Conservation (phyloP, 345 rosid species). For the Gossypioides kirkii region DNA sequence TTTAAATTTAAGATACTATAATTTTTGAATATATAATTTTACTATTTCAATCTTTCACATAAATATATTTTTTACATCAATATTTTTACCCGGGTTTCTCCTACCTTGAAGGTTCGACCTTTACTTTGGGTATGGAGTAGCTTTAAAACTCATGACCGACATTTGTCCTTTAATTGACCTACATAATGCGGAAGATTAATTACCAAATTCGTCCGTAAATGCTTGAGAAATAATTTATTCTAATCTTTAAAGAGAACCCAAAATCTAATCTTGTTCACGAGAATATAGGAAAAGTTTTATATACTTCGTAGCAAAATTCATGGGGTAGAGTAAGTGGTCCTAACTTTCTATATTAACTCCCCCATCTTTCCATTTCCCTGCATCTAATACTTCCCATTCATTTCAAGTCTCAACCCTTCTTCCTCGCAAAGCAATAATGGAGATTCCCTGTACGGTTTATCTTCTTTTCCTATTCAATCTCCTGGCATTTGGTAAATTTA, state of each 20-base stretch:
- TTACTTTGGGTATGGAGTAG: too few species aligned
- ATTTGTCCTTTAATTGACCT: too few species aligned
- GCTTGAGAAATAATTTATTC: too few species aligned
- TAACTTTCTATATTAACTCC: slow-evolving; percentile 5
- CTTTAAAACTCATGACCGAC: too few species aligned
- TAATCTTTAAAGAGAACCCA: neutral
- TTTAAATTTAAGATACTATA: too few species aligned
- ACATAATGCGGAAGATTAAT: too few species aligned
- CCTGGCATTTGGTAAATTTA: slow-evolving; percentile 20
- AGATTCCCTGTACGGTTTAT: neutral
- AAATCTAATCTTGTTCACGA: slow-evolving; percentile 20
- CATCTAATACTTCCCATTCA: neutral
- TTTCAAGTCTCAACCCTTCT: neutral
- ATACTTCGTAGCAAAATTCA: neutral
- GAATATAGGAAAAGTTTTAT: slow-evolving; percentile 17
- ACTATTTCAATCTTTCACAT: too few species aligned
- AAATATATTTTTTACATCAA: too few species aligned
- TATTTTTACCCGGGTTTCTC: too few species aligned
- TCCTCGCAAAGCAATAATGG: slow-evolving; percentile 17
- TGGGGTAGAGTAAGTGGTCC: neutral
- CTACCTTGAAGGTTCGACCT: too few species aligned
- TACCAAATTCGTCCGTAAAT: too few species aligned
- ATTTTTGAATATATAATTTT: too few species aligned
- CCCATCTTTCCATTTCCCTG: slow-evolving; percentile 11
- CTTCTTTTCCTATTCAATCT: slow-evolving; percentile 23